Base-by-base conservation (phyloP, 2,329 filamentous ascomycete species). In the Aspergillus caelatus region DNA sequence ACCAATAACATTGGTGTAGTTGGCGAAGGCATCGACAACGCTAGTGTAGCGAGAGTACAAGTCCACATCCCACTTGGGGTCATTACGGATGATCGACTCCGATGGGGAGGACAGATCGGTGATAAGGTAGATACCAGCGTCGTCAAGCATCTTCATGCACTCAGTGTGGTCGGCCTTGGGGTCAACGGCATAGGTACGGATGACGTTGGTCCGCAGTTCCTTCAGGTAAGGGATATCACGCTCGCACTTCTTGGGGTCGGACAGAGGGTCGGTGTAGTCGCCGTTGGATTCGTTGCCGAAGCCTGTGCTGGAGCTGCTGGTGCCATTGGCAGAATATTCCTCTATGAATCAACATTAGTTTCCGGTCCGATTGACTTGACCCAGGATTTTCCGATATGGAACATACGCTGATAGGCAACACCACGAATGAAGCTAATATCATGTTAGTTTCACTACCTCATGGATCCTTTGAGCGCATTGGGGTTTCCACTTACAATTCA, bases 121-220 rank as follows among this genome's bases (percentile, higher is more conserved):
- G 72, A 99, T 87, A 74, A 99, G 89, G 79, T 98, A 99, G 83
- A 99, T 98, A 74, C 93, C 94, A 62, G 91, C 91, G 64, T 91
- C 88, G 62, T 91, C 85, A 57, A 99, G 87, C 68, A 92, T 78
- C 70, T 85, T 83, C 94, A 99, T 97, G 83, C 95, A 98, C 58
- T 84, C 85, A 60, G 85, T 84, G 83, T 99, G 95, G 81, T 96
- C 85, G 70, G 84, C 79, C 19, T 84, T 87, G 28, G 94, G 92
- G 82, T 98, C 87, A 73, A 98, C 88, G 72, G 94, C 93, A 79
- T 99, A 99, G 62, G 95, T 94, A 79, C 95, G 94, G 79, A 99
- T 94, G 72, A 89, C 89, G 83, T 99, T 99, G 80, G 93, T 97
- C 67, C 88, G 85, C 65, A 97, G 86, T 78, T 92, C 83, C 76